Percentiles rank a stretch among this genome's conserved stretches.
These are phyloP conservation scores for Pythium phragmiticola DNA, from an alignment of 352 stramenopile genomes.

Conservation along the genomic window DNA sequence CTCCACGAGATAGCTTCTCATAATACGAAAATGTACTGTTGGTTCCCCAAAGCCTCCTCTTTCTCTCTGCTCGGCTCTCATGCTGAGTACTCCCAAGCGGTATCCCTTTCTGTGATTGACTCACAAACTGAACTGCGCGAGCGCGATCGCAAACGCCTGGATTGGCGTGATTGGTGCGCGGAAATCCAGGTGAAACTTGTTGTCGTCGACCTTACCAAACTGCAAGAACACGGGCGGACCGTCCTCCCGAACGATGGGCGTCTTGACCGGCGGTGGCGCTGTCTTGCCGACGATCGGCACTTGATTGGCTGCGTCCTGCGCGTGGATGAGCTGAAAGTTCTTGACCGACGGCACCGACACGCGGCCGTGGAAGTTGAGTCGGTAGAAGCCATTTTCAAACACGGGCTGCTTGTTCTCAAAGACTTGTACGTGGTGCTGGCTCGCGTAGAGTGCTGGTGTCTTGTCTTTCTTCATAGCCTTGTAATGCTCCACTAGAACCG, in stretches of 20 bases:
- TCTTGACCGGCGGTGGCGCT: neutral
- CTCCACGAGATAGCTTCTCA: neutral
- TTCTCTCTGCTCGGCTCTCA: neutral
- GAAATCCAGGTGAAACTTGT: constrained; percentile 83
- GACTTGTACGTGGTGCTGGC: constrained; percentile 36
- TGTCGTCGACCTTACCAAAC: constrained; percentile 79
- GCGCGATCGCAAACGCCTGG: constrained; percentile 62
- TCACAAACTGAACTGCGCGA: constrained; percentile 60
- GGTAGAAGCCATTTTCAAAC: constrained; percentile 80
- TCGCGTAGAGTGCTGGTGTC: neutral
- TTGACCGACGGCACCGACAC: constrained; percentile 76
- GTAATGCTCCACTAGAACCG: constrained; percentile 54
- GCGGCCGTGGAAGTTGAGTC: constrained; percentile 79
- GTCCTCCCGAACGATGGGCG: constrained; percentile 1
- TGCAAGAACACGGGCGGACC: constrained; percentile 47
- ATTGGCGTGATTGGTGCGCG: constrained; percentile 68
- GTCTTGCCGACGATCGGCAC: constrained; percentile 10
- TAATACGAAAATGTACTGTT: neutral
- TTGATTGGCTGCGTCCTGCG: constrained; percentile 5
- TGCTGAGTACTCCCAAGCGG: neutral
- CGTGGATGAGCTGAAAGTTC: constrained; percentile 72
- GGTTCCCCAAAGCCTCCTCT: neutral
- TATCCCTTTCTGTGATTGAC: neutral
- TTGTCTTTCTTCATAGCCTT: constrained; percentile 22
- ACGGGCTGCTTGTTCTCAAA: constrained; percentile 70